Base-by-base conservation (phyloP, 148 eudicot genomes). In the Rhododendron vialii region DNA sequence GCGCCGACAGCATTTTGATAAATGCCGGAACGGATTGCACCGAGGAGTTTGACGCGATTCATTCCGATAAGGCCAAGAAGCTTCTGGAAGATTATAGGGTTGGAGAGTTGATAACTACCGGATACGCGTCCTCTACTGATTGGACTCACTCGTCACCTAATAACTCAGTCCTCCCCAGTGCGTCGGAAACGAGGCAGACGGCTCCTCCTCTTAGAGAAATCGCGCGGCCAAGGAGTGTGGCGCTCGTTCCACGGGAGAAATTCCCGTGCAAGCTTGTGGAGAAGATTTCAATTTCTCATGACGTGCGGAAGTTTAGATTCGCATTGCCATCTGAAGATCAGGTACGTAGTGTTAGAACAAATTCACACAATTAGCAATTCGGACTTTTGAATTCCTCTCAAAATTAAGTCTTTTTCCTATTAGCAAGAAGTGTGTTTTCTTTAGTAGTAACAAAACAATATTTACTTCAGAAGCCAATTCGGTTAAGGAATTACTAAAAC, bases 21-120 rank as follows among this genome's bases (percentile, higher is more conserved):
- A 96, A 96, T 47, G 98, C 98, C 0, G 99, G 99, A 20, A 92
- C 98, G 0, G 99, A 96, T 78, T 95, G 99, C 87, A 93, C 98
- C 0, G 98, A 96, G 51, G 99, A 96, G 80, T 96, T 96, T 69
- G 98, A 96, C 10, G 98, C 98, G 3, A 95, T 96, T 36, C 99
- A 96, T 89, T 96, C 99, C 2, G 93, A 86, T 78, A 95, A 94
- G 84, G 99, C 99, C 33, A 95, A 95, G 89, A 92, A 90, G 50
- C 88, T 95, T 9, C 90, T 96, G 3, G 98, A 96, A 38, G 95
- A 96, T 17, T 95, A 80, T 82, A 80, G 95, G 0, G 86, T 95
- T 9, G 99, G 98, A 0, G 99, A 96, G 82, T 45, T 96, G 78
- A 90, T 92, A 83, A 90, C 95, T 33, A 86, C 91, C 2, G 97